These are phyloP conservation scores for Fusarium camptoceras DNA, from an alignment of 2,329 filamentous ascomycete species.

Conservation along the genomic window DNA sequence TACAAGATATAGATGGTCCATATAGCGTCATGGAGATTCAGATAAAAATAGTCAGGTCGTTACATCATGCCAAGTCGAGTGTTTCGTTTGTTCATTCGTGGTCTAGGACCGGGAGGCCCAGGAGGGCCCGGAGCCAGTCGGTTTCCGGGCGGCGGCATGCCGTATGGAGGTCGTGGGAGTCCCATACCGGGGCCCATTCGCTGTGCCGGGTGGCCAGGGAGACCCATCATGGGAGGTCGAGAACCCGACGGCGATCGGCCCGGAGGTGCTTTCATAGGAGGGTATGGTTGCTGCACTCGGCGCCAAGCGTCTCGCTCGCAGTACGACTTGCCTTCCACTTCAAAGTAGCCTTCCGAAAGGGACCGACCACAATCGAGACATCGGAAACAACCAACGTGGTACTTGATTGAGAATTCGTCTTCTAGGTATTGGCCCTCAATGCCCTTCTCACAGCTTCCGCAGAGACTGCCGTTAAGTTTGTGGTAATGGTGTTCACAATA, in stretches of 20 bases:
- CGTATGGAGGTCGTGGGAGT: slow-evolving; percentile 44
- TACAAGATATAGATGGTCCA: slow-evolving; percentile 33
- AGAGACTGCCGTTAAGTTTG: slow-evolving; percentile 87
- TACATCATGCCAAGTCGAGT: slow-evolving; percentile 70
- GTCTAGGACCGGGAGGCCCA: slow-evolving; percentile 51
- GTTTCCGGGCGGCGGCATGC: slow-evolving; percentile 40
- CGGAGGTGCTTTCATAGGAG: slow-evolving; percentile 30
- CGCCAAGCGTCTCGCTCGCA: slow-evolving; percentile 88
- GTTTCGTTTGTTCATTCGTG: slow-evolving; percentile 71
- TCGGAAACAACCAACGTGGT: slow-evolving; percentile 87
- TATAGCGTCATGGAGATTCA: slow-evolving; percentile 30
- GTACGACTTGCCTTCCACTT: slow-evolving; percentile 81
- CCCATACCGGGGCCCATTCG: slow-evolving; percentile 36
- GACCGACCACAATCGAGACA: slow-evolving; percentile 82
- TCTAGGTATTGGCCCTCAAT: slow-evolving; percentile 96
- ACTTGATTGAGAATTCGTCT: slow-evolving; percentile 81
- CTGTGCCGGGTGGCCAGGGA: slow-evolving; percentile 44
- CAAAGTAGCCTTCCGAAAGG: slow-evolving; percentile 88
- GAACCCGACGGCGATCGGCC: slow-evolving; percentile 29
- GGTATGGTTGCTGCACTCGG: slow-evolving; percentile 55
- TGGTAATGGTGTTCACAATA: slow-evolving; percentile 96
- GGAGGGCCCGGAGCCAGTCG: slow-evolving; percentile 50
- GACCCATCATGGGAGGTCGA: slow-evolving; percentile 45
- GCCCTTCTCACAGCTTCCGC: slow-evolving; percentile 80
- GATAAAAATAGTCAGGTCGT: slow-evolving; percentile 39